Percentiles rank a stretch among this genome's conserved stretches.
These are phyloP conservation scores for Pyrenochaeta sp. DNA, from an alignment of 2,329 filamentous ascomycete species.

Conservation along the genomic window DNA sequence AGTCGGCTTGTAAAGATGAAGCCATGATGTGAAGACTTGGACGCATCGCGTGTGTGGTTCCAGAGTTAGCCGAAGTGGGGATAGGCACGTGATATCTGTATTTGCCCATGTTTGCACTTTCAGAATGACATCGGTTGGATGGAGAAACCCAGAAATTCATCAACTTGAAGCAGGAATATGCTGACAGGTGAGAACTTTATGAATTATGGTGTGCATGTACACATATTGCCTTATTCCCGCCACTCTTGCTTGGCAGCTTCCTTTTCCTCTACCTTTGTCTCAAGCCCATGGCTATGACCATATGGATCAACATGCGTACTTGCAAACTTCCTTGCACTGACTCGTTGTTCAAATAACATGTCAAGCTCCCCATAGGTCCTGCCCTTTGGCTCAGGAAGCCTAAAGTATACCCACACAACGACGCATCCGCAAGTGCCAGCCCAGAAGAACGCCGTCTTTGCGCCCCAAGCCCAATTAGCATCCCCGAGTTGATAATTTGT, in stretches of 20 bases:
- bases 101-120: neutral
- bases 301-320: conserved; percentile 33
- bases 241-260: conserved; percentile 16
- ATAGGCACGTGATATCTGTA: neutral
- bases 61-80: conserved; percentile 1
- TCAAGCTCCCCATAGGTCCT: conserved; percentile 86
- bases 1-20: neutral
- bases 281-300: conserved; percentile 14
- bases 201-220: no score
- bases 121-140: no score
- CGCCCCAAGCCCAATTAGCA: conserved; percentile 82
- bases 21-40: neutral
- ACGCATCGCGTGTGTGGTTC: neutral
- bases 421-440: conserved; percentile 78
- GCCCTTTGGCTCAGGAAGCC: conserved; percentile 79
- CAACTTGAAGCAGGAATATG: neutral
- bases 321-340: conserved; percentile 34
- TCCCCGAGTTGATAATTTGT: conserved; percentile 58
- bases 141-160: neutral
- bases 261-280: conserved; percentile 15
- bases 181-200: no score
- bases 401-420: conserved; percentile 80
- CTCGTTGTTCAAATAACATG: conserved; percentile 72
- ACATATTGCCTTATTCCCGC: conserved; percentile 15
- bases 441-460: conserved; percentile 88